Evolutionary conservation across 2,329 filamentous ascomycete species (phyloP).

Genomic region (Curvularia spicifera): DNA sequence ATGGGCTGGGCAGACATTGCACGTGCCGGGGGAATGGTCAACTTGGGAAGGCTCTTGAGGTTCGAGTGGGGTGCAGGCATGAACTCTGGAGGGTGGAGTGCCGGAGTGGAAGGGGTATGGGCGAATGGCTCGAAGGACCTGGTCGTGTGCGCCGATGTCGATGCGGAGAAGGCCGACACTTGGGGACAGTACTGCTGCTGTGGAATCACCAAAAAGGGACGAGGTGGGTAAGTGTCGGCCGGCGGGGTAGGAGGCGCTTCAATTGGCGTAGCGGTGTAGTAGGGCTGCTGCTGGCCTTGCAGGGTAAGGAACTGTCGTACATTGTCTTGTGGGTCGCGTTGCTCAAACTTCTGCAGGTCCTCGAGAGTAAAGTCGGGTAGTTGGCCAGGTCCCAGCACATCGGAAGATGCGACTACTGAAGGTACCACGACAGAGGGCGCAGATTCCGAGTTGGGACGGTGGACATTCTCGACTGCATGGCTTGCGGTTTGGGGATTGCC

Average conservation of each 20-base stretch:
- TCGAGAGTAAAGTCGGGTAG: constrained; percentile 71
- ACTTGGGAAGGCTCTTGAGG: constrained; percentile 61
- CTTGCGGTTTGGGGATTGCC: constrained; percentile 72
- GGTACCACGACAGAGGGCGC: constrained; percentile 58
- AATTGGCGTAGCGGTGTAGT: constrained; percentile 73
- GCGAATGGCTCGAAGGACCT: constrained; percentile 38
- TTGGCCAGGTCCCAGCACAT: constrained; percentile 76
- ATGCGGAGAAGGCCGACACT: constrained; percentile 45
- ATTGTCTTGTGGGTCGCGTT: constrained; percentile 86
- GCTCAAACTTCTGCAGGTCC: constrained; percentile 73
- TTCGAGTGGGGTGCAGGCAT: constrained; percentile 57
- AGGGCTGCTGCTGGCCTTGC: constrained; percentile 68
- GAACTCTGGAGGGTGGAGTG: constrained; percentile 48
- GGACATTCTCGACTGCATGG: constrained; percentile 61
- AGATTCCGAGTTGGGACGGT: constrained; percentile 74
- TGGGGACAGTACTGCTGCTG: constrained; percentile 36
- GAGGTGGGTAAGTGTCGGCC: constrained; percentile 50
- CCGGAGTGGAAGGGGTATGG: constrained; percentile 29
- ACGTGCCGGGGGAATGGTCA: constrained; percentile 60
- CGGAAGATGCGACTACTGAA: constrained; percentile 89
- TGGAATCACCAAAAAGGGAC: constrained; percentile 40
- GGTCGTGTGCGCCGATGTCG: constrained; percentile 44
- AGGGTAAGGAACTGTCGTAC: constrained; percentile 90
- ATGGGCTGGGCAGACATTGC: constrained; percentile 46
- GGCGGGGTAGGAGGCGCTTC: constrained; percentile 49